A percentile compares a stretch with the other conserved stretches of the same genome.
phyloP scores from a whole-genome alignment of 306 rosid genomes.

The Gynostemma pentaphyllum region DNA sequence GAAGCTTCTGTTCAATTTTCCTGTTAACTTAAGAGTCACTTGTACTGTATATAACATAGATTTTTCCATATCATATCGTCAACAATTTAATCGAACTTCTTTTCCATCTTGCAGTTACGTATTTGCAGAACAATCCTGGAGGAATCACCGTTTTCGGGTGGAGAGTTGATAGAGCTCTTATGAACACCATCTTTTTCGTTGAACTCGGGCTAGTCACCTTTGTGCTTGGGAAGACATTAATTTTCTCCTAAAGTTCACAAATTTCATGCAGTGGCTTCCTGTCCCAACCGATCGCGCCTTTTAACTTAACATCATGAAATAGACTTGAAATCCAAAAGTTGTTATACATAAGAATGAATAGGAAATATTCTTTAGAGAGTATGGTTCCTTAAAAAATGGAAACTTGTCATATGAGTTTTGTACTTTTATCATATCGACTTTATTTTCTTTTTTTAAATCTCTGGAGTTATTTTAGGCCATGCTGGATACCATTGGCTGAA shows the following conservation, averaged over 20 bases:
- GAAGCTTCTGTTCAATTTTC: too few relatives aligned
- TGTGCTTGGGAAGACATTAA: conserved; percentile 37
- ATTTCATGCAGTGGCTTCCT: background rate
- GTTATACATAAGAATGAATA: background rate
- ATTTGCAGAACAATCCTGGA: conserved; percentile 24
- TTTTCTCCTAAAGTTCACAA: conserved; percentile 9
- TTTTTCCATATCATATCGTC: too few relatives aligned
- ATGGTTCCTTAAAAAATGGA: background rate
- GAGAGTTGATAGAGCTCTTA: conserved; percentile 29
- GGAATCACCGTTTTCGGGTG: conserved; percentile 33
- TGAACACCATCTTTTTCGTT: conserved; percentile 24
- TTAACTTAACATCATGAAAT: background rate
- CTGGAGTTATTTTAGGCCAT: background rate
- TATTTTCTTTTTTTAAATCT: too few relatives aligned
- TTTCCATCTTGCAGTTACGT: conserved; percentile 21
- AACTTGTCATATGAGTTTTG: background rate
- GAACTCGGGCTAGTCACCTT: conserved; percentile 34
- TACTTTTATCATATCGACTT: background rate
- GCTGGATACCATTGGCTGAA: too few relatives aligned
- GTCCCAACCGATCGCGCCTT: background rate
- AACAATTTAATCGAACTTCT: too few relatives aligned
- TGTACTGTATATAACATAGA: too few relatives aligned
- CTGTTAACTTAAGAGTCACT: too few relatives aligned
- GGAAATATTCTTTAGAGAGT: too few relatives aligned
- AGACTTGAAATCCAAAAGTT: background rate